Conservation (phyloP, 208 protist species). For the Acanthamoeba royreba region DNA sequence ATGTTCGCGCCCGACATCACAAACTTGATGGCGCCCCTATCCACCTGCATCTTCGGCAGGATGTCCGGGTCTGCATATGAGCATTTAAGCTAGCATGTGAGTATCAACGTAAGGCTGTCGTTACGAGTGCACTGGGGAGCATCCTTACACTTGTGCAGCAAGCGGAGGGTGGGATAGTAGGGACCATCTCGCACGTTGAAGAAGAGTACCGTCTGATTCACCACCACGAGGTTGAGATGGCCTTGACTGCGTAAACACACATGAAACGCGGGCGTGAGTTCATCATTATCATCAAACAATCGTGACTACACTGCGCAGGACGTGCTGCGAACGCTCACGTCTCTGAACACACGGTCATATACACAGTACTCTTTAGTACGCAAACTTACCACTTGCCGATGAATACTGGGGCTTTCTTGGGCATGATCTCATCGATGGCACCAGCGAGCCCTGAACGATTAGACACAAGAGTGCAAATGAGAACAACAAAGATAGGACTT, state of each 20-base stretch:
- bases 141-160: constrained; percentile 91
- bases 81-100: background rate
- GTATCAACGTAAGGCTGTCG: background rate
- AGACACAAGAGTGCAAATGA: background rate
- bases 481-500: too few relatives aligned
- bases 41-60: constrained; percentile 92
- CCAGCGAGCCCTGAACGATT: constrained; percentile 75
- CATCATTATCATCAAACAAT: background rate
- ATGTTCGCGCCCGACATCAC: constrained; percentile 96
- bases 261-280: background rate
- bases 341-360: too few relatives aligned
- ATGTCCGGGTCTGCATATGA: constrained; percentile 88
- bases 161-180: constrained; percentile 92
- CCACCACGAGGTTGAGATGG: constrained; percentile 83
- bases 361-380: too few relatives aligned
- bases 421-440: constrained; percentile 91
- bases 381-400: constrained; percentile 87
- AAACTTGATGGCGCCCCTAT: constrained; percentile 95
- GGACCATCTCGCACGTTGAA: constrained; percentile 94
- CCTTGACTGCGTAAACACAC: constrained; percentile 65
- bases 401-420: constrained; percentile 89
- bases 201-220: constrained; percentile 91
- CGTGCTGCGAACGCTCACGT: background rate
- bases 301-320: constrained; percentile 37
- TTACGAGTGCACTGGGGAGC: background rate